phyloP scores from a whole-genome alignment of 148 eudicot species.

The Polygonum maritimum region DNA sequence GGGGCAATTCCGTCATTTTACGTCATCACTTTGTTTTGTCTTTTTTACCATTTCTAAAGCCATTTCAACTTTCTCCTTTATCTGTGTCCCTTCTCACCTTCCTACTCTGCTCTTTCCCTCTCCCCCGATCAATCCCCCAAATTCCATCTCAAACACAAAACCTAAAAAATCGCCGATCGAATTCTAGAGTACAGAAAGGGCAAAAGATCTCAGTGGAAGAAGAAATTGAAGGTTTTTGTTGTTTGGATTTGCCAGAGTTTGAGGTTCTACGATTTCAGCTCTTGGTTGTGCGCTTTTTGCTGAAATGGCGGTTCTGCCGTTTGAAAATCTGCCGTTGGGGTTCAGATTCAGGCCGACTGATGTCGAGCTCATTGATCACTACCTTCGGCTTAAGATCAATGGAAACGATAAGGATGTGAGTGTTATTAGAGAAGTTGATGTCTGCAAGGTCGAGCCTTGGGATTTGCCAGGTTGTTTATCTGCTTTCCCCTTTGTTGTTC shows the following conservation, averaged over 20 bases:
- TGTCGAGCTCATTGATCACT: constrained; percentile 76
- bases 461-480: constrained; percentile 69
- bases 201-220: neutral
- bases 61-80: constrained; percentile 6
- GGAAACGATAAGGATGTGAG: constrained; percentile 48
- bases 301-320: constrained; percentile 29
- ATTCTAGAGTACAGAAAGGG: neutral
- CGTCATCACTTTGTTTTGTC: neutral
- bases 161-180: neutral
- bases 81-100: neutral
- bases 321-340: constrained; percentile 61
- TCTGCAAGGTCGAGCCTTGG: constrained; percentile 88
- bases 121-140: neutral
- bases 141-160: neutral
- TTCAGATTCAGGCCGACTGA: constrained; percentile 88
- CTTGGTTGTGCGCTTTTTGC: neutral
- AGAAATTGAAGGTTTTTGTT: neutral
- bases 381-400: constrained; percentile 70
- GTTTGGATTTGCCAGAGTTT: neutral
- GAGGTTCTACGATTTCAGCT: neutral
- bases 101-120: neutral
- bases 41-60: neutral
- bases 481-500: neutral
- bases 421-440: constrained; percentile 76
- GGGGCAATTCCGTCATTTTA: neutral